Evolutionary conservation across 495 filamentous ascomycete species (phyloP), one percentile per base, ranked within the genome.

Genomic region (Lepidopterella palustris): DNA sequence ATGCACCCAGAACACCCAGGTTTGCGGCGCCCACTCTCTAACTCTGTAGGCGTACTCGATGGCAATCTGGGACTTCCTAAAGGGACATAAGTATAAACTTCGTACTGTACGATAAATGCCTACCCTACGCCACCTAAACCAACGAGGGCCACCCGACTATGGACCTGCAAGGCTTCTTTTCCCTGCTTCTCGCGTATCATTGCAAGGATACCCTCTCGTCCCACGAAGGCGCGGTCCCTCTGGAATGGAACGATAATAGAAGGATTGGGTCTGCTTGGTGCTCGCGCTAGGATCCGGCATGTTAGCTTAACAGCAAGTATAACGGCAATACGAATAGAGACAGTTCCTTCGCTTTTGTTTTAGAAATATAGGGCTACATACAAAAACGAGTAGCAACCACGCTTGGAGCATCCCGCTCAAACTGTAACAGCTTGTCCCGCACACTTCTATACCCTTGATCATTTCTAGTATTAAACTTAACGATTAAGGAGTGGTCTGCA

Each of bases 1-100:
- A 47, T 68, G 59, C 5, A 71, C 58, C 67, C 64, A 67, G 52
- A 69, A 67, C 13, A 69, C 64, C 54, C 54, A 67, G 3, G 57
- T 66, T 6, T 58, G 21, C 31, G 51, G 58, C n/a, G 63, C 45
- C 4, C 55, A 26, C 23, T 71, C 65, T 60, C 64, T 52, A 13
- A 73, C 59, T 47, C 67, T 65, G 67, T 77, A 79, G 9, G 68
- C 68, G 58, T 75, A 78, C 54, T 78, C 75, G 40, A 83, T 75
- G 1, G 80, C 79, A 52, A 81, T 73, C 56, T 81, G 78, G 0
- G 78, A 76, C 70, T 82, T 83, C 15, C 76, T 80, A 35, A 6
- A 13, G 31, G 13, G 31, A 6, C 13, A 35, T 5, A 5, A 5
- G 31, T 5, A 13, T 13, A 35, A 35, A 35, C 31, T 5, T 13